Evolutionary conservation across 345 rosid species (phyloP).

Genomic region (Heritiera littoralis): DNA sequence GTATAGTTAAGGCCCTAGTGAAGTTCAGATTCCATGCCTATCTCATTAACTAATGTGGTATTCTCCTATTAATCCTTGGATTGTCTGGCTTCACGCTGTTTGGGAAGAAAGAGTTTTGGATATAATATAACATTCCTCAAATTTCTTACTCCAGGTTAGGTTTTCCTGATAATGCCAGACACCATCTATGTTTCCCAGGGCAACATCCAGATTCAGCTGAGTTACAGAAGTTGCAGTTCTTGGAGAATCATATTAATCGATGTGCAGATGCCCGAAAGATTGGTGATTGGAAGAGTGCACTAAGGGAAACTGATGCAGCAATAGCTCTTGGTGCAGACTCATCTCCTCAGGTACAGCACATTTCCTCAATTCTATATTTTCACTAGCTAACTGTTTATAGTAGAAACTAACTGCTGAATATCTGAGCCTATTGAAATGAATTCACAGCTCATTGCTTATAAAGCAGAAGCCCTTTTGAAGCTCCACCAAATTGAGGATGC

Average conservation of each 20-base stretch:
- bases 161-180: constrained; percentile 63
- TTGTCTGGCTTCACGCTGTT: background rate
- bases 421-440: constrained; percentile 30
- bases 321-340: constrained; percentile 76
- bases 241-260: constrained; percentile 73
- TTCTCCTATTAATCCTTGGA: background rate
- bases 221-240: constrained; percentile 63
- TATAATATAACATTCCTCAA: background rate
- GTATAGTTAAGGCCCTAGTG: background rate
- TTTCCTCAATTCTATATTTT: background rate
- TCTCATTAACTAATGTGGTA: background rate
- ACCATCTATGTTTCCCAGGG: constrained; percentile 61
- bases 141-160: constrained; percentile 64
- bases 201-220: constrained; percentile 72
- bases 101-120: background rate
- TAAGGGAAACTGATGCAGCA: constrained; percentile 77
- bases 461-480: constrained; percentile 85
- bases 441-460: constrained; percentile 83
- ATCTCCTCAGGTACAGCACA: constrained; percentile 66
- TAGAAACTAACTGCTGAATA: constrained; percentile 10
- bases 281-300: constrained; percentile 71
- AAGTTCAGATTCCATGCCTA: background rate
- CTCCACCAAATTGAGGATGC: constrained; percentile 77
- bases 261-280: constrained; percentile 75
- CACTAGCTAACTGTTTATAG: background rate